Base-by-base conservation (phyloP, 805 yeast species). In the Scheffersomyces amazonensis region DNA sequence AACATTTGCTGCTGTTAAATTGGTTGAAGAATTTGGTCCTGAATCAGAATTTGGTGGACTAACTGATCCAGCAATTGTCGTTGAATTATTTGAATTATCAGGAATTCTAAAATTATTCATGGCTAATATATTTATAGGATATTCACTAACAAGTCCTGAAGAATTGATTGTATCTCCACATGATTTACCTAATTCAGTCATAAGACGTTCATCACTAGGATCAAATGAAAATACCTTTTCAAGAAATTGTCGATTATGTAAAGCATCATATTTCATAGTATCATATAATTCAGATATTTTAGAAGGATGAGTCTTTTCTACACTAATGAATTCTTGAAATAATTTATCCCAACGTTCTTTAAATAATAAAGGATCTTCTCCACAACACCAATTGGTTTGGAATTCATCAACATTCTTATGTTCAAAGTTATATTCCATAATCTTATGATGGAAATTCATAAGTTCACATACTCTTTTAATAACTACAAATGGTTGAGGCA, bases 261-360 rank as follows among this genome's bases (percentile, higher is more conserved):
- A 72, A 6, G 98, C 99, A 65, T 93, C 99, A 58, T 87, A 93
- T 62, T 93, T 93, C 96, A 93, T 91, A 1, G 99, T 91, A 63
- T 93, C 99, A 57, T 93, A 93, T 41, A 93, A 73, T 66, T 93
- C 99, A 34, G 96, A 85, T 43, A 93, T 91, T 66, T 91, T 93
- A 2, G 96, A 83, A 9, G 99, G 99, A 62, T 93, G 98, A 2
- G 93, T 96, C 62, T 93, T 93, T 48, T 93, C 99, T 36, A 90
- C 93, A 33, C 86, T 79, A 16, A 81, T 80, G 64, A 93, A 93
- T 62, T 93, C 99, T 47, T 81, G 84, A 62, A 93, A 93, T 34
- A 93, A 69, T 58, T 93, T 93, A 53, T 90, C 97, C 99, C 99
- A 93, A 54, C 99, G 76, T 64, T 93, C 99, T 46, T 81, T 82